Evolutionary conservation across 2,329 filamentous ascomycete genomes (phyloP), one percentile per base, ranked within the genome.

Genomic region (Talaromyces sp.): DNA sequence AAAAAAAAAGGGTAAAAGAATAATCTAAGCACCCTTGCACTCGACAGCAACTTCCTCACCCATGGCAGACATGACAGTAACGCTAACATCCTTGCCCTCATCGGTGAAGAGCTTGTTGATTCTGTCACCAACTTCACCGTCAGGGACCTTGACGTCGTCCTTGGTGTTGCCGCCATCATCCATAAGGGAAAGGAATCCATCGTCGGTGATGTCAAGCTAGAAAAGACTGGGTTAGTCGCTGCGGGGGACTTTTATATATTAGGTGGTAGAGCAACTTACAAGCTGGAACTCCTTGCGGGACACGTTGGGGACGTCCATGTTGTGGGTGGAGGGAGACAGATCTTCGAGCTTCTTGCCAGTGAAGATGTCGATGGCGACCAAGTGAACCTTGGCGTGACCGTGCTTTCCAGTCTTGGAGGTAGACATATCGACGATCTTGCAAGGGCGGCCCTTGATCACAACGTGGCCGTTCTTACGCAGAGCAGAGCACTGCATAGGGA

Each of bases 341-440:
- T 99, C 96, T 86, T 99, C 95, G 70, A 96, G 87, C 89, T 99
- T 99, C 91, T 97, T 99, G 87, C 86, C 86, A 70, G 93, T 99
- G 89, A 99, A 99, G 85, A 99, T 98, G 81, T 99, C 95, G 80
- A 96, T 88, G 78, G 92, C 95, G 76, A 97, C 90, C 74, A 99
- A 85, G 84, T 99, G 94, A 80, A 99, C 95, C 89, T 99, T 99
- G 84, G 95, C 95, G 91, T 99, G 96, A 82, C 95, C 95, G 90
- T 99, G 95, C 92, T 99, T 99, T 84, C 95, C 95, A 72, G 95
- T 99, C 93, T 99, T 99, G 81, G 95, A 99, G 85, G 95, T 99
- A 72, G 92, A 96, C 96, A 99, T 99, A 78, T 99, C 95, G 81
- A 98, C 91, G 75, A 99, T 99, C 91, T 98, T 99, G 93, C 95